Conservation (phyloP, 2,329 filamentous ascomycete species). For the Colletotrichum viniferum region DNA sequence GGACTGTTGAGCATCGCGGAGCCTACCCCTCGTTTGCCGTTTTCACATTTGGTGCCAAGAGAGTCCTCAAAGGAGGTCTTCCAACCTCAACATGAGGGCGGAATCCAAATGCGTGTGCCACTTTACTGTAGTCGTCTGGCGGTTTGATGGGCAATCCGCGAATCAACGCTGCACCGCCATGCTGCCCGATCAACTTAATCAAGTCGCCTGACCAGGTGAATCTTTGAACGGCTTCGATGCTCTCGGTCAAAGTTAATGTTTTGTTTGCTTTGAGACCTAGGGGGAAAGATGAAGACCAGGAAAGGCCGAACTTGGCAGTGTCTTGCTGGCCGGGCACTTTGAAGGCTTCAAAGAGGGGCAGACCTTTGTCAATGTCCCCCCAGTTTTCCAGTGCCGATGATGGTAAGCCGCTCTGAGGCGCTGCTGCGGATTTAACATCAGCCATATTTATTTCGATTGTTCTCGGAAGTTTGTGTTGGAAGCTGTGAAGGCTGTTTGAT, state of each 20-base stretch:
- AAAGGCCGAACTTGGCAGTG: conserved; percentile 24
- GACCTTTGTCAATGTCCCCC: too few species aligned
- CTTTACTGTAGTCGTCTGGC: conserved; percentile 35
- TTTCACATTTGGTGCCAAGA: conserved; percentile 38
- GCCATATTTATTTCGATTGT: neutral
- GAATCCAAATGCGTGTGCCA: conserved; percentile 39
- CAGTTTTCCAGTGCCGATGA: neutral
- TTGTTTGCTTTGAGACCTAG: conserved; percentile 23
- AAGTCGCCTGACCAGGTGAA: conserved; percentile 30
- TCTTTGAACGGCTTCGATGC: conserved; percentile 19
- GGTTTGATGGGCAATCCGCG: conserved; percentile 34
- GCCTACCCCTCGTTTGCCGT: conserved; percentile 39
- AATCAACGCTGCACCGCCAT: conserved; percentile 37
- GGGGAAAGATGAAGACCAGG: conserved; percentile 26
- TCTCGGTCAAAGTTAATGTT: conserved; percentile 3
- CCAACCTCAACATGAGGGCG: conserved; percentile 37
- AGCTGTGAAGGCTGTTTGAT: neutral
- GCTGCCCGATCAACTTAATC: conserved; percentile 26
- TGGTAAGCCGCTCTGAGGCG: neutral
- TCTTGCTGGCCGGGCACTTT: conserved; percentile 27
- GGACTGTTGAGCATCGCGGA: neutral
- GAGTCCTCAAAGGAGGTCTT: conserved; percentile 33
- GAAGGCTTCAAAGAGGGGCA: conserved; percentile 15
- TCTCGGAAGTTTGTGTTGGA: neutral
- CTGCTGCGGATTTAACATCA: neutral